Percentiles rank a stretch among this genome's conserved stretches.
Evolutionary conservation across 2,329 filamentous ascomycete species (phyloP).

Genomic region (Fusarium cicatricum): DNA sequence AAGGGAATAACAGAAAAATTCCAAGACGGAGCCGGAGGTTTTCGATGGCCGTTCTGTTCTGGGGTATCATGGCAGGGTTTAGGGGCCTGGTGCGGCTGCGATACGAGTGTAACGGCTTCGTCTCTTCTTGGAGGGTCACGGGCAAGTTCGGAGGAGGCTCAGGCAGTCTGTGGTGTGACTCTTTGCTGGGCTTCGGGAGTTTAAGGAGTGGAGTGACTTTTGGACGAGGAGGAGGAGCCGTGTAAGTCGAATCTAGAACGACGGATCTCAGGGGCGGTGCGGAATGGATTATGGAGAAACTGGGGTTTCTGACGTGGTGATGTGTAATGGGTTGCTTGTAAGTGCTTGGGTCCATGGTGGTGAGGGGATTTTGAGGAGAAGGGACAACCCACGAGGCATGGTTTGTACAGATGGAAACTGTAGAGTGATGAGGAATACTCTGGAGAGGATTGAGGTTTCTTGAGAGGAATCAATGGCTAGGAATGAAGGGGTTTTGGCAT

Average conservation of each 20-base stretch:
- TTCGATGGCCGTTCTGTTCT: neutral
- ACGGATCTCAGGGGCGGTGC: neutral
- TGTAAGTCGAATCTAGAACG: neutral
- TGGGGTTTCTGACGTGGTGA: neutral
- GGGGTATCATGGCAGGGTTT: conserved; percentile 4
- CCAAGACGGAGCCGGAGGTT: neutral
- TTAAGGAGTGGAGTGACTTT: conserved; percentile 18
- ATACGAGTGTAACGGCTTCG: conserved; percentile 6
- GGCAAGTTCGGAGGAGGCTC: conserved; percentile 27
- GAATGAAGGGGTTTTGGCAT: neutral
- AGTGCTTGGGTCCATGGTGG: neutral
- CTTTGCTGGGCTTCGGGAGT: conserved; percentile 22
- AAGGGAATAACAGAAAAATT: neutral
- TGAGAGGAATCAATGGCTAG: neutral
- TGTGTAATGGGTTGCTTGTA: conserved; percentile 1
- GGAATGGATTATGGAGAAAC: neutral
- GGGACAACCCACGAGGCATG: neutral
- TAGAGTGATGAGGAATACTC: neutral
- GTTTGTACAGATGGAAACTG: neutral
- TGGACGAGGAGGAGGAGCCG: neutral
- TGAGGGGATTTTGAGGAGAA: neutral
- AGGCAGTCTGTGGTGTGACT: conserved; percentile 32
- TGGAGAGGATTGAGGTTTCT: accelerated
- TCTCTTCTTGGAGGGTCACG: conserved; percentile 6
- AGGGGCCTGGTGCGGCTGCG: neutral